Evolutionary conservation across 805 yeast species (phyloP).

Genomic region (Nakazawaea laoshanensis): DNA sequence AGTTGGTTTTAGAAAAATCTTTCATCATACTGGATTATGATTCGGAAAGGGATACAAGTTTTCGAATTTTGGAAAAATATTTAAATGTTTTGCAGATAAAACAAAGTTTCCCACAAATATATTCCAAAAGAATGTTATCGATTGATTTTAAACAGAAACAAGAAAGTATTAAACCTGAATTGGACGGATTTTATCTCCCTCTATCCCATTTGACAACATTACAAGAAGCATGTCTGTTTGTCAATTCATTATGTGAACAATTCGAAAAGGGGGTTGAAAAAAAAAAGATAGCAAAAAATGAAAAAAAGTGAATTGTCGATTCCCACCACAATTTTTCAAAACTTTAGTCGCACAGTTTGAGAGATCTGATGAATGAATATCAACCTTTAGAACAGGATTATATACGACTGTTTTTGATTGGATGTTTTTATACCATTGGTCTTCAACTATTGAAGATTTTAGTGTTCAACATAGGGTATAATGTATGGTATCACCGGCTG

Average conservation of each 20-base stretch:
- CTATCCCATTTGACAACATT: constrained; percentile 1
- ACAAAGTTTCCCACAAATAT: constrained; percentile 9
- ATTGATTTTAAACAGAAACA: constrained; percentile 6
- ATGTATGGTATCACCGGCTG: not conserved
- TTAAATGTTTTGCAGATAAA: constrained; percentile 8
- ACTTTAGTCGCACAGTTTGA: too few species aligned
- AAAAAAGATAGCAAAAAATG: too few species aligned
- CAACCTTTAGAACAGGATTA: constrained; percentile 1
- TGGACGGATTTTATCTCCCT: constrained; percentile 7
- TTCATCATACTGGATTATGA: constrained; percentile 1
- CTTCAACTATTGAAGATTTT: constrained; percentile 1
- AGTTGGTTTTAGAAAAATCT: constrained; percentile 1
- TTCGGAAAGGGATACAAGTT: not conserved
- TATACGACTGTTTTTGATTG: constrained; percentile 1
- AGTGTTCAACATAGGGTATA: not conserved
- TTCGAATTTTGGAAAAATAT: constrained; percentile 4
- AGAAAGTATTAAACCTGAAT: constrained; percentile 10
- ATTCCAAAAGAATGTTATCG: constrained; percentile 6
- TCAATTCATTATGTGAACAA: constrained; percentile 1
- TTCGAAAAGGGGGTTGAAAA: not conserved
- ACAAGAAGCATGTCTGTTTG: constrained; percentile 8
- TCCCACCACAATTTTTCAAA: too few species aligned
- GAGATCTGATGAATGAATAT: constrained; percentile 1
- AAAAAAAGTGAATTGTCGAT: too few species aligned
- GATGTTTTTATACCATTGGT: not conserved